A percentile compares a stretch with the other conserved stretches of the same genome.
Conservation (phyloP, 2,329 filamentous ascomycete genomes). For the Teratosphaeria pseudoeucalypti region DNA sequence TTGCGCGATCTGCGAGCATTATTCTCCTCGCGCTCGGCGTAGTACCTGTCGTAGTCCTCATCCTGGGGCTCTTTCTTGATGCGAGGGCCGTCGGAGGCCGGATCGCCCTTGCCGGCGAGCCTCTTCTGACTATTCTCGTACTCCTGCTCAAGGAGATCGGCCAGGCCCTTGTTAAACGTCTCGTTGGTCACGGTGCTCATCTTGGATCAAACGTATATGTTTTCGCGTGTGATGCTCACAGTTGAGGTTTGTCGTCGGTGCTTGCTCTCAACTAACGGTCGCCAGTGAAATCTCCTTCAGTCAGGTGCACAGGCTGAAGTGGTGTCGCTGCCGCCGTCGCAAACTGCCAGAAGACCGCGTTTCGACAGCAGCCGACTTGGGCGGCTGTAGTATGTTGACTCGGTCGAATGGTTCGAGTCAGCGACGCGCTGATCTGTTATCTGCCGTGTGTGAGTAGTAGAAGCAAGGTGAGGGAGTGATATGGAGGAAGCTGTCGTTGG, state of each 20-base stretch:
- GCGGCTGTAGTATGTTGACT: neutral
- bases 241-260: constrained; percentile 3
- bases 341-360: neutral
- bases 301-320: neutral
- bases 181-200: constrained; percentile 4
- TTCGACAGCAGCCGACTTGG: neutral
- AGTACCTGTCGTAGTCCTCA: constrained; percentile 16
- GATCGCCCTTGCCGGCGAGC: constrained; percentile 5
- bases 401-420: neutral
- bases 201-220: constrained; percentile 2
- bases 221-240: constrained; percentile 6
- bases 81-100: neutral
- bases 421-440: no score
- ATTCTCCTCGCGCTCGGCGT: constrained; percentile 25
- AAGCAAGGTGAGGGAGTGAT: neutral
- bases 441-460: no score
- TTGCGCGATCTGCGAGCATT: constrained; percentile 26
- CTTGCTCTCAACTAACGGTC: neutral
- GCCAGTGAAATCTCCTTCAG: neutral
- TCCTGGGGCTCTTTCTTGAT: neutral
- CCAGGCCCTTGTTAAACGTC: constrained; percentile 8
- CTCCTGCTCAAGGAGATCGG: constrained; percentile 22
- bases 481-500: no score
- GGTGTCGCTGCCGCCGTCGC: neutral
- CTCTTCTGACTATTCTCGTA: constrained; percentile 15